A percentile compares a stretch with the other conserved stretches of the same genome.
Conservation (phyloP, 257 asterid genomes). For the Solanum bulbocastanum region DNA sequence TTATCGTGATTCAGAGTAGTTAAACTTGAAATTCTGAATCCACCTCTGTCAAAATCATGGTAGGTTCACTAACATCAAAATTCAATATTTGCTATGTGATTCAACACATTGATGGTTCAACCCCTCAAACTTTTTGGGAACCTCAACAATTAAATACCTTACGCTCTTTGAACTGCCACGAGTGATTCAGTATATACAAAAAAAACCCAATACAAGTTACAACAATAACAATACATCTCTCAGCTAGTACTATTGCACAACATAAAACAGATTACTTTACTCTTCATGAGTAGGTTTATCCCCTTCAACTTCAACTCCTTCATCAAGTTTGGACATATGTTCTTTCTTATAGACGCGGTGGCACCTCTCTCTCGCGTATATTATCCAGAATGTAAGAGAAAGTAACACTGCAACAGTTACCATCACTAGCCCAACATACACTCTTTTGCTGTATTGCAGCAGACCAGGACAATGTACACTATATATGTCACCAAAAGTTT, state of each 20-base stretch:
- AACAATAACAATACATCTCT: neutral
- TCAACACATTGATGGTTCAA: neutral
- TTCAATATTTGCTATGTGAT: neutral
- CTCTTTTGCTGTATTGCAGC: slow-evolving; percentile 4
- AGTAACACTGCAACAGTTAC: slow-evolving; percentile 17
- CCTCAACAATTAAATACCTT: neutral
- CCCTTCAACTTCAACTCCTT: slow-evolving; percentile 3
- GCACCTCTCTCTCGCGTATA: slow-evolving; percentile 13
- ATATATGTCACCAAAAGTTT: slow-evolving; percentile 7
- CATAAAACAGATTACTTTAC: neutral
- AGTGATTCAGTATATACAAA: neutral
- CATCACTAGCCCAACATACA: slow-evolving; percentile 12
- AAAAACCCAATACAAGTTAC: neutral
- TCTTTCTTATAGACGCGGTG: slow-evolving; percentile 24
- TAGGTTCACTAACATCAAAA: neutral
- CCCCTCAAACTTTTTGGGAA: neutral
- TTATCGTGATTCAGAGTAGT: neutral
- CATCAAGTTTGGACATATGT: slow-evolving; percentile 5
- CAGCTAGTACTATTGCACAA: neutral
- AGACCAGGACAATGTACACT: slow-evolving; percentile 12
- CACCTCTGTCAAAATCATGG: neutral
- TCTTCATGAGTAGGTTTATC: slow-evolving; percentile 17
- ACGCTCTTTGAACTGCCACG: neutral
- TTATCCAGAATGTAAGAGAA: slow-evolving; percentile 22
- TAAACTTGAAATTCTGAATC: neutral